Conservation (phyloP, 139 green algal genomes). For the Picochlorum sp. region DNA sequence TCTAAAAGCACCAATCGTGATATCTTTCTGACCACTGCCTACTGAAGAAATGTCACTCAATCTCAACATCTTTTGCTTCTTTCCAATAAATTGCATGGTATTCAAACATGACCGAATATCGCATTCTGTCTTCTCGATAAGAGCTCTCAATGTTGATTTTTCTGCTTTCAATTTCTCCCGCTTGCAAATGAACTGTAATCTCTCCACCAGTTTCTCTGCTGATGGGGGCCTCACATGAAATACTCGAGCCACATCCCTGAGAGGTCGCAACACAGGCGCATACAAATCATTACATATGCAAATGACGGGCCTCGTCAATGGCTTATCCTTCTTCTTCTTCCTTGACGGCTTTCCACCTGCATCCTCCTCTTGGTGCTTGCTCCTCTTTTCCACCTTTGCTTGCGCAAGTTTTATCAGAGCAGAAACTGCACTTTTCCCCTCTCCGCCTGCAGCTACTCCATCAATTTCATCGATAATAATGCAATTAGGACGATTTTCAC, state of each 20-base stretch:
- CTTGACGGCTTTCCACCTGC: background rate
- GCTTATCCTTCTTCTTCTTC: conserved; percentile 12
- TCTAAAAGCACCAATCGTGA: conserved; percentile 46
- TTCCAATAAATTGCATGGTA: conserved; percentile 70
- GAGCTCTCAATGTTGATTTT: conserved; percentile 37
- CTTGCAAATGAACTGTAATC: conserved; percentile 26
- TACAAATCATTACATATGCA: conserved; percentile 97
- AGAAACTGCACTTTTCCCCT: conserved; percentile 64
- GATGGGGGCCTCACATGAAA: conserved; percentile 53
- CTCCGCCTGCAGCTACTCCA: conserved; percentile 63
- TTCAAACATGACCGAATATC: conserved; percentile 92
- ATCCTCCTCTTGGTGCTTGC: background rate
- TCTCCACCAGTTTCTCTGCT: conserved; percentile 32
- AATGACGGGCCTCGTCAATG: conserved; percentile 80
- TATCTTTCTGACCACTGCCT: conserved; percentile 68
- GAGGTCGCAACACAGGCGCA: conserved; percentile 70
- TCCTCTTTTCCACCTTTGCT: conserved; percentile 4
- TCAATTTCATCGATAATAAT: conserved; percentile 96
- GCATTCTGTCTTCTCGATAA: conserved; percentile 44
- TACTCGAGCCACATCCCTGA: conserved; percentile 69
- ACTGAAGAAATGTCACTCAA: conserved; percentile 32
- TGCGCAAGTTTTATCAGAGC: conserved; percentile 74
- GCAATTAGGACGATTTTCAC: conserved; percentile 62
- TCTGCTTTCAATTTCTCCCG: conserved; percentile 31
- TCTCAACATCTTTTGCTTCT: conserved; percentile 18